Evolutionary conservation across 2,329 filamentous ascomycete genomes (phyloP).

Genomic region (Trichoderma sp.): DNA sequence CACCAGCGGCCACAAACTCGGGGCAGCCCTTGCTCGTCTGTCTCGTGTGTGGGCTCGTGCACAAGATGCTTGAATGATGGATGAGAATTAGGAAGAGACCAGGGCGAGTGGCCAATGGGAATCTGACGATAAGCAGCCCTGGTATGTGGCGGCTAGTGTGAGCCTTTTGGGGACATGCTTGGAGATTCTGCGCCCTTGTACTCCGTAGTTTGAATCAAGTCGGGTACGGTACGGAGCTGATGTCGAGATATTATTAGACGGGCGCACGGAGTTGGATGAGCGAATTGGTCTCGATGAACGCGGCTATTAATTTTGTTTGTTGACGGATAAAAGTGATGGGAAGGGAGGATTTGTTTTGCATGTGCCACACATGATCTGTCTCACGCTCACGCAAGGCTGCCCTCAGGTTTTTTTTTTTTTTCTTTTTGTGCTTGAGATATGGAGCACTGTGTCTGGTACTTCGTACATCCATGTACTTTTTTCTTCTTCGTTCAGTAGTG

Average conservation of each 20-base stretch:
- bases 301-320: background rate
- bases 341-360: background rate
- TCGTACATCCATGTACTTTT: too few relatives aligned
- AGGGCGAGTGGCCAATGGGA: conserved; percentile 6
- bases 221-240: background rate
- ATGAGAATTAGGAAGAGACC: conserved; percentile 1
- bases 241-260: background rate
- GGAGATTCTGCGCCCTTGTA: background rate
- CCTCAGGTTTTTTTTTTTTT: background rate
- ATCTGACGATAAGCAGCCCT: conserved; percentile 13
- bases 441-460: too few relatives aligned
- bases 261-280: background rate
- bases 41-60: background rate
- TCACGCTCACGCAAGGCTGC: background rate
- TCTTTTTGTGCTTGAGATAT: too few relatives aligned
- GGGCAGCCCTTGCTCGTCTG: background rate
- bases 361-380: background rate
- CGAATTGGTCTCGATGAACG: background rate
- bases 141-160: conserved; percentile 15
- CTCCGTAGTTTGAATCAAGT: background rate
- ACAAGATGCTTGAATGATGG: background rate
- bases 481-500: background rate
- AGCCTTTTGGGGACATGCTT: background rate
- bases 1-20: conserved; percentile 15
- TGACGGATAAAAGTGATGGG: background rate